Evolutionary conservation across 306 rosid genomes (phyloP).

Genomic region (Inga laurina): DNA sequence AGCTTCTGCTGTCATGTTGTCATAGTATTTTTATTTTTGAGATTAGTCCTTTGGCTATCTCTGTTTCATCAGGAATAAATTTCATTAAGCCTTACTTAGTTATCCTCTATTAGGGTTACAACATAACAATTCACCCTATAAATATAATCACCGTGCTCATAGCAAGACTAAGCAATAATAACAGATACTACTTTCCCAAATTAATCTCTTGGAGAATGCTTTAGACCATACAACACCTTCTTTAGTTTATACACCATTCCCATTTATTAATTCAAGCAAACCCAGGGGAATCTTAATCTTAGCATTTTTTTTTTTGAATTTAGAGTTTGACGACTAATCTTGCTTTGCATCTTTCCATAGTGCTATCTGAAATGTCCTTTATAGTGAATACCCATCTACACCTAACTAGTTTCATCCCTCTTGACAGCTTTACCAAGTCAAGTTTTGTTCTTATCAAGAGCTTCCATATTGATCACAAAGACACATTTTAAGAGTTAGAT

Average conservation of each 20-base stretch:
- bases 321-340: background rate
- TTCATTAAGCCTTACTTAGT: background rate
- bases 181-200: background rate
- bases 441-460: background rate
- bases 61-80: background rate
- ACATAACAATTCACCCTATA: background rate
- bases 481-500: background rate
- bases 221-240: background rate
- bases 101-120: background rate
- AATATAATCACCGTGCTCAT: background rate
- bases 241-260: background rate
- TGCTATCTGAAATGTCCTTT: background rate
- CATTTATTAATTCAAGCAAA: background rate
- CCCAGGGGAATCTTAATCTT: background rate
- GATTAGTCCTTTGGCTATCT: background rate
- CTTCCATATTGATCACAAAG: background rate
- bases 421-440: background rate
- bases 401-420: background rate
- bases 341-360: background rate
- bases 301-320: background rate
- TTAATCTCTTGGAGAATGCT: background rate
- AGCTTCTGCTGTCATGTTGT: background rate
- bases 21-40: background rate
- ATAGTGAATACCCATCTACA: background rate
- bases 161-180: background rate